Base-by-base conservation (phyloP, 768 basidiomycete species). In the Hemileccinum impolitum region DNA sequence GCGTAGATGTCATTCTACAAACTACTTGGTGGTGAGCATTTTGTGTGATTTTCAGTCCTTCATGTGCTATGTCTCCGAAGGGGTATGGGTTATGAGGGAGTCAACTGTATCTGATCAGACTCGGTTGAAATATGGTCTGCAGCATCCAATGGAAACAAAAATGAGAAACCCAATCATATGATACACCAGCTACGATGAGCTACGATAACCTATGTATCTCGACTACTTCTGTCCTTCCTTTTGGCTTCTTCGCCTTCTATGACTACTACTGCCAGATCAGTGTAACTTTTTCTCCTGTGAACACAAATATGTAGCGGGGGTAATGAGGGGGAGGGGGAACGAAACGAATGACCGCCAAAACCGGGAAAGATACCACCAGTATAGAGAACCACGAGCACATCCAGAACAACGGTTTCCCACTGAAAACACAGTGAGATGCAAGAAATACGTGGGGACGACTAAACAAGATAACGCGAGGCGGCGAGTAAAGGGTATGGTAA, bases 201-300 rank as follows among this genome's bases (percentile, higher is more conserved):
- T 59, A 57, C 48, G 51, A 39, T 52, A 54, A 51, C 41, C 55
- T 61, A 55, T 66, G 59, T 56, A 52, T 50, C 56, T 65, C 51
- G 48, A 65, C 60, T 64, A 66, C 57, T 64, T 67, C 62, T 64
- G 67, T 65, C 58, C 64, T 55, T 66, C 52, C 54, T 52, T 55
- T 28, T 54, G 19, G 46, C 36, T 47, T 53, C 52, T 52, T 52
- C 46, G 43, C 35, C 53, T 49, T 67, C 62, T 65, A 65, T 52
- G 44, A 47, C 53, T 57, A 60, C 55, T 51, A 56, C 48, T 54
- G 51, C 60, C 60, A 59, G 63, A 67, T 64, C 54, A 57, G 46
- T 52, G 49, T 31, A 36, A 54, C 53, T 49, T 30, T 50, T 54
- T 63, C 52, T 53, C 57, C 56, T 51, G 48, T 44, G 19, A 58